Conservation (phyloP, 345 rosid species). For the Brassica juncea region DNA sequence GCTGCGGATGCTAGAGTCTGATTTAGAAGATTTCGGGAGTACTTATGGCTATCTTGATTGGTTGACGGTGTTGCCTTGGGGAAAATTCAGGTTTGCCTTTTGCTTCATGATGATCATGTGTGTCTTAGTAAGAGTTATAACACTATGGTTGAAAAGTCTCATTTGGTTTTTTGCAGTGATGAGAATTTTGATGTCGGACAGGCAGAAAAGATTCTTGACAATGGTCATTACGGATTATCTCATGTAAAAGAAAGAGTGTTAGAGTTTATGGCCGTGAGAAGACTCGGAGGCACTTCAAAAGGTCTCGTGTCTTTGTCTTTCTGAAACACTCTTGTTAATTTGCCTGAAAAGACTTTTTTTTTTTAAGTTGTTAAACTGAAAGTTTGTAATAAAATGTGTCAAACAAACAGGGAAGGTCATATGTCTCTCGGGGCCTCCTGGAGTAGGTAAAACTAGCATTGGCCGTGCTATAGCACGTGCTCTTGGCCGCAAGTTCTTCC, state of each 20-base stretch:
- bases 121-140: neutral
- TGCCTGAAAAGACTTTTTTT: neutral
- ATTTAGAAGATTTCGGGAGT: constrained; percentile 36
- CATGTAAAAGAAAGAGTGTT: constrained; percentile 91
- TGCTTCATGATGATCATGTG: neutral
- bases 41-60: constrained; percentile 88
- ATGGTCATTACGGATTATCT: constrained; percentile 86
- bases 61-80: constrained; percentile 90
- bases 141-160: neutral
- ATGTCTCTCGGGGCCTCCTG: constrained; percentile 95
- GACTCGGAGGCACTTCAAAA: constrained; percentile 81
- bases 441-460: constrained; percentile 99
- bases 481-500: constrained; percentile 76
- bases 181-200: constrained; percentile 75
- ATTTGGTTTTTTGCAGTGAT: constrained; percentile 54
- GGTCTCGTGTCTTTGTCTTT: constrained; percentile 45
- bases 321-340: neutral
- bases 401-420: constrained; percentile 75
- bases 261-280: constrained; percentile 90
- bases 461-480: constrained; percentile 94
- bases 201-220: constrained; percentile 82
- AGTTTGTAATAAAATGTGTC: constrained; percentile 3
- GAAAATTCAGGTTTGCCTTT: constrained; percentile 65
- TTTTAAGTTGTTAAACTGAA: neutral
- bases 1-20: constrained; percentile 59